Evolutionary conservation across 352 stramenopile species (phyloP), one percentile per base, ranked within the genome.

Genomic region (Globisporangium alternatum): DNA sequence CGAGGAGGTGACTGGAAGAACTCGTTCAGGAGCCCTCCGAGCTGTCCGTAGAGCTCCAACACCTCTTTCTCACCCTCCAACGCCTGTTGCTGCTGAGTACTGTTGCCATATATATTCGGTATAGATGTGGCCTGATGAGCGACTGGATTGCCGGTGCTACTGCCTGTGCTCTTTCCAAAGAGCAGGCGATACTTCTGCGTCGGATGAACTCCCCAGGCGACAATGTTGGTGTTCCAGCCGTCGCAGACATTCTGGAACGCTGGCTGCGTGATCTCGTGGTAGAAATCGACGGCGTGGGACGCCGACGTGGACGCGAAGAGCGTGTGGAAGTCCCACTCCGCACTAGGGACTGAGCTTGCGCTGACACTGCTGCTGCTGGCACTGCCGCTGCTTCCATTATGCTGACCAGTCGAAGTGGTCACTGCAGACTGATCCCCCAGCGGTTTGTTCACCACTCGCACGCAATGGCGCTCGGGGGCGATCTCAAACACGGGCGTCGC

Each of bases 181-280:
- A 91, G 58, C 43, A 91, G 56, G 5, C 80, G 78, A 52, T 80
- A 90, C 58, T 91, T 91, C 54, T 90, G 78, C 39, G 80, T 91
- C 41, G 83, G 80, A 48, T 90, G 79, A 21, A 91, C 71, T 3
- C 83, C 83, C 63, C 71, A 85, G 44, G 76, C 74, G n/a, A 91
- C 54, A 47, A 91, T 52, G 56, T 88, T 91, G 13, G 79, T 71
- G 60, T 90, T 90, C 52, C 88, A 72, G 28, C 81, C 81, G 58
- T 81, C 70, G 25, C 73, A 69, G 6, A 75, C 76, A 25, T 56
- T 80, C 19, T 53, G 66, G 10, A 89, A 47, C 31, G 81, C 81
- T 22, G 78, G 78, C 28, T 71, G 57, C 28, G 83, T 81, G 45
- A 92, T 73, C 35, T 89, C 71, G 21, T 66, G 78, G 48, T 79